Base-by-base conservation (phyloP, 306 rosid genomes). In the Dalbergia cochinchinensis region DNA sequence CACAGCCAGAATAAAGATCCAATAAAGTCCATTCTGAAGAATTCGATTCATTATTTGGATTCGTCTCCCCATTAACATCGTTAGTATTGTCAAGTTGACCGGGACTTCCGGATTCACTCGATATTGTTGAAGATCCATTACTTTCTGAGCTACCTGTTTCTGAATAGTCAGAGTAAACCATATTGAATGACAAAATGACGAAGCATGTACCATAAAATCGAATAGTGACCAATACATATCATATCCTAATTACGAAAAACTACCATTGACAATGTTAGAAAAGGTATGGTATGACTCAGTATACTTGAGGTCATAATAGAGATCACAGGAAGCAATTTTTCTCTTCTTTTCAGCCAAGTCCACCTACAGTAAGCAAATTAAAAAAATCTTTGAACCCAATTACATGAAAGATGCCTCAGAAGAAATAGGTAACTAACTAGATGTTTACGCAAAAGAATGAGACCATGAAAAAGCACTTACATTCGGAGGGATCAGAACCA, bases 1-100 rank as follows among this genome's bases (percentile, higher is more conserved):
- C 90, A 64, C 90, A 84, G 0, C 90, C 90, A 33, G 90, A 69
- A 69, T 83, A 87, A 69, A 87, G 69, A 44, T 87, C 90, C 0
- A 87, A 39, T 15, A 83, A 41, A 3, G 55, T 10, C 83, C 85
- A 80, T 51, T 83, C 83, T 0, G 83, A 39, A 7, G 3, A 16
- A 31, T 64, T 20, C 0, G 78, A 78, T 4, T 6, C 48, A 0
- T 67, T 76, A 68, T 16, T 60, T 66, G 39, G 6, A 47, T 0
- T 6, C 0, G 35, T 5, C 35, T 47, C 57, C 35, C 35, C 73
- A 6, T 73, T 65, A 7, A 4, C 20, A 1, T 0, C 22, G 2
- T 13, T 37, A 34, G 6, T 26, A 10, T 9, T 51, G n/a, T 63
- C 47, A 37, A 18, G 61, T 20, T 33, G 11, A 2, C 12, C 66